Evolutionary conservation across 306 rosid species (phyloP).

Genomic region (Acacia crassicarpa): DNA sequence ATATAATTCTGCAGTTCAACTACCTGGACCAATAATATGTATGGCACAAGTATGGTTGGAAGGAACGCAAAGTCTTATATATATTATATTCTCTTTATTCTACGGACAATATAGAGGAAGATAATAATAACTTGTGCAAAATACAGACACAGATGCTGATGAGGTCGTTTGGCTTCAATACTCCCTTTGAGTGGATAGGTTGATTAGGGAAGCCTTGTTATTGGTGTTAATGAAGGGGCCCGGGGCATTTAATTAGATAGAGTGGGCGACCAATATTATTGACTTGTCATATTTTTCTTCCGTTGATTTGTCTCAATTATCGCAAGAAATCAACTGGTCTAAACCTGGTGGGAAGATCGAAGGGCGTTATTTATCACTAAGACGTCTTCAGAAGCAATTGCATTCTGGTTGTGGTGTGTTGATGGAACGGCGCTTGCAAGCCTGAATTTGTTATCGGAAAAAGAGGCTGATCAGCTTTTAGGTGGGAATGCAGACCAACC

Average conservation of each 20-base stretch:
- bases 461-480: too few relatives aligned
- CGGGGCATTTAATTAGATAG: conserved; percentile 5
- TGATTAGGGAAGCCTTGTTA: background rate
- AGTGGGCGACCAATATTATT: conserved; percentile 54
- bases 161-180: background rate
- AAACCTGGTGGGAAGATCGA: background rate
- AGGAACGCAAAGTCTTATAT: background rate
- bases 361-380: background rate
- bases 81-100: background rate
- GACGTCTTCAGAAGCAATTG: background rate
- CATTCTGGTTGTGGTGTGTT: background rate
- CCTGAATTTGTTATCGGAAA: too few relatives aligned
- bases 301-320: background rate
- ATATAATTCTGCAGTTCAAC: conserved; percentile 58
- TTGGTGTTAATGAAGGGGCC: background rate
- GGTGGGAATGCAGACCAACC: conserved; percentile 45
- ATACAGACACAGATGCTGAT: background rate
- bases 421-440: background rate
- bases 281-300: conserved; percentile 26
- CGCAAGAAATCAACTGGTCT: background rate
- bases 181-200: background rate
- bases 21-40: conserved; percentile 37
- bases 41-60: conserved; percentile 36
- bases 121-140: background rate
- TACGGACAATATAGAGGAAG: background rate